phyloP scores from a whole-genome alignment of 108 stramenopile genomes.

The Asterionellopsis glacialis region DNA sequence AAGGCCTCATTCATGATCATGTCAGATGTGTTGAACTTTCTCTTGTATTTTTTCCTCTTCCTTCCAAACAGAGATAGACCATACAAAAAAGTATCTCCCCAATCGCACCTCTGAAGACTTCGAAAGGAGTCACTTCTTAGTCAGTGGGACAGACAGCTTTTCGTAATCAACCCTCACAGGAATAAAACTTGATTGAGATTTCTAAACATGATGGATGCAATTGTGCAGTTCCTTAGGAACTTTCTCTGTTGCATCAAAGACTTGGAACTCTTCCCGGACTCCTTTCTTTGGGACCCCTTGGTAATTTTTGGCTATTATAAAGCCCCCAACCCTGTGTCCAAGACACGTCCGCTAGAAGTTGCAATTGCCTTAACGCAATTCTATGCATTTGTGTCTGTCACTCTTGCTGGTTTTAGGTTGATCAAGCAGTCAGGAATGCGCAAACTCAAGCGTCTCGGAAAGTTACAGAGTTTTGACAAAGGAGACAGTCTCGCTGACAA shows the following conservation, averaged over 20 bases:
- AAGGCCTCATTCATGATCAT: too few relatives aligned
- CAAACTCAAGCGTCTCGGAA: neutral
- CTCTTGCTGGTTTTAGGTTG: conserved; percentile 46
- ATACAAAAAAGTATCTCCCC: too few relatives aligned
- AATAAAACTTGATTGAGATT: too few relatives aligned
- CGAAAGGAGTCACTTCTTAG: too few relatives aligned
- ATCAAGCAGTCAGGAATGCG: conserved; percentile 28
- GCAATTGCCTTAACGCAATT: conserved; percentile 71
- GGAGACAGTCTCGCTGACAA: conserved; percentile 9
- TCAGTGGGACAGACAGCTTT: too few relatives aligned
- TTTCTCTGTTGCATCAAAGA: conserved; percentile 80
- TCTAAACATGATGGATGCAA: conserved; percentile 76
- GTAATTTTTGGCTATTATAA: conserved; percentile 41
- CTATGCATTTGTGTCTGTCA: conserved; percentile 55
- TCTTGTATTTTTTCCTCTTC: too few relatives aligned
- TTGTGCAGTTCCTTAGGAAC: conserved; percentile 82
- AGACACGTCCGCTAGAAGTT: conserved; percentile 83
- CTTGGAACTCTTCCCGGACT: conserved; percentile 40
- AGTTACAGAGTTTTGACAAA: conserved; percentile 1
- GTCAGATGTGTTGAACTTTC: too few relatives aligned
- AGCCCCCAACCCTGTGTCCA: conserved; percentile 54
- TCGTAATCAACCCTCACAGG: too few relatives aligned
- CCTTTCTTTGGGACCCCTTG: conserved; percentile 57
- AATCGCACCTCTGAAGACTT: too few relatives aligned
- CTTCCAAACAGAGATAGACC: too few relatives aligned